Evolutionary conservation across 148 eudicot species (phyloP), one percentile per base, ranked within the genome.

Genomic region (Beta vulgaris): DNA sequence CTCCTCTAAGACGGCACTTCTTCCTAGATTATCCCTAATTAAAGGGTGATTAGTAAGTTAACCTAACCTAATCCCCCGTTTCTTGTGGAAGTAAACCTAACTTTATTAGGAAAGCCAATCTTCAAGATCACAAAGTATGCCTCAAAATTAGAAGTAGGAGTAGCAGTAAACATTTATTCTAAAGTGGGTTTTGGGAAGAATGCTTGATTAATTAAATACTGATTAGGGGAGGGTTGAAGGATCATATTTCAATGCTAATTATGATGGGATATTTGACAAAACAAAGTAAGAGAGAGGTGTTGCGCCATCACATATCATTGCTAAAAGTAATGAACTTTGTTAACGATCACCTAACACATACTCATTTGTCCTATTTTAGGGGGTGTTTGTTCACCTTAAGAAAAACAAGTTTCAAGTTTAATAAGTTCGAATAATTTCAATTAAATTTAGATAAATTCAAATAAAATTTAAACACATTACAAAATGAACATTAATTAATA

Each of bases 41-140:
- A 78, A 71, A 78, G 59, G 70, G 77, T 71, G 85, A 84, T 76
- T 76, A 76, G 11, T 40, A 61, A 72, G 76, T 63, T 77, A 77
- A 84, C 84, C 84, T 82, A 86, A 79, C 79, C 74, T 63, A 80
- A 75, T 80, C 73, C 40, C 36, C 51, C 34, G 19, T 74, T 69
- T 64, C 37, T 49, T 79, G 79, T 82, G 82, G 79, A 79, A 59
- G 12, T 74, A 68, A 82, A 28, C 85, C 85, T 79, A 76, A 66
- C 82, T 74, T 58, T 49, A 78, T 73, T 58, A 49, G 66, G 44
- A 63, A 64, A 78, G 70, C 64, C 64, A 60, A 28, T 60, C 64
- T 60, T 60, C 29, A 31, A 31, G 64, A 60, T 60, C 64, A 60
- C 64, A 60, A 26, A 31, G 35, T 37, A 60, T 31, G 36, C 26